Percentiles rank a stretch among this genome's conserved stretches.
Evolutionary conservation across 2,329 filamentous ascomycete genomes (phyloP).

Genomic region (Penicillium sp.): DNA sequence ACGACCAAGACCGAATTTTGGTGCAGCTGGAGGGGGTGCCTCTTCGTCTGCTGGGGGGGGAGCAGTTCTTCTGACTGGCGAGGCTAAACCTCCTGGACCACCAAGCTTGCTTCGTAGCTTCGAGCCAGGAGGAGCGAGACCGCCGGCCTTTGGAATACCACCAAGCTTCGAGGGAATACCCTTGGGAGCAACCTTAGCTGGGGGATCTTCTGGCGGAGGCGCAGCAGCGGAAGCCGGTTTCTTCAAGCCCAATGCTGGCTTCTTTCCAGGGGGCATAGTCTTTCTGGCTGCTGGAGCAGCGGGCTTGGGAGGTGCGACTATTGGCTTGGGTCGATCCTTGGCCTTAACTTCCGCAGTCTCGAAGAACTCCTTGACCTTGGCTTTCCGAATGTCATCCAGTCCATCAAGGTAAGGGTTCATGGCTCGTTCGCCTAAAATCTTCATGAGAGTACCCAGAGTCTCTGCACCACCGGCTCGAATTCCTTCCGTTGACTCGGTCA

Average conservation of each 20-base stretch:
- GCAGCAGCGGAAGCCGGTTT: slow-evolving; percentile 46
- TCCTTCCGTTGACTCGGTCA: slow-evolving; percentile 83
- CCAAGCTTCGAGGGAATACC: slow-evolving; percentile 49
- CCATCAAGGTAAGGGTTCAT: slow-evolving; percentile 93
- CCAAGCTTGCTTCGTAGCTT: slow-evolving; percentile 47
- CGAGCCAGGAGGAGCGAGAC: slow-evolving; percentile 42
- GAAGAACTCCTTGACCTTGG: slow-evolving; percentile 90
- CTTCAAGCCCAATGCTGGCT: slow-evolving; percentile 49
- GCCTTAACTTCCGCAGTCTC: slow-evolving; percentile 81
- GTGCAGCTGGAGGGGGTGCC: slow-evolving; percentile 39
- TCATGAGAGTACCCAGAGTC: slow-evolving; percentile 92
- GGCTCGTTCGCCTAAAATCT: slow-evolving; percentile 93
- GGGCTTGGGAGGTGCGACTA: slow-evolving; percentile 59
- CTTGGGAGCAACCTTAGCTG: slow-evolving; percentile 42
- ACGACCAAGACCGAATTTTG: slow-evolving; percentile 65
- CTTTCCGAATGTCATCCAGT: slow-evolving; percentile 92
- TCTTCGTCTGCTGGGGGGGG: slow-evolving; percentile 49
- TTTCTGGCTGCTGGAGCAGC: slow-evolving; percentile 60
- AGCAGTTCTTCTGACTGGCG: slow-evolving; percentile 44
- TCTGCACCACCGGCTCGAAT: slow-evolving; percentile 89
- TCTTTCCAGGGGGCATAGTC: slow-evolving; percentile 53
- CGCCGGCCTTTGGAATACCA: slow-evolving; percentile 42
- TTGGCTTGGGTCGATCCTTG: slow-evolving; percentile 87
- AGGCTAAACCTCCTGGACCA: slow-evolving; percentile 41
- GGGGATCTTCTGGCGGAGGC: slow-evolving; percentile 34